Evolutionary conservation across 257 asterid genomes (phyloP).

Genomic region (Penstemon newberryi): DNA sequence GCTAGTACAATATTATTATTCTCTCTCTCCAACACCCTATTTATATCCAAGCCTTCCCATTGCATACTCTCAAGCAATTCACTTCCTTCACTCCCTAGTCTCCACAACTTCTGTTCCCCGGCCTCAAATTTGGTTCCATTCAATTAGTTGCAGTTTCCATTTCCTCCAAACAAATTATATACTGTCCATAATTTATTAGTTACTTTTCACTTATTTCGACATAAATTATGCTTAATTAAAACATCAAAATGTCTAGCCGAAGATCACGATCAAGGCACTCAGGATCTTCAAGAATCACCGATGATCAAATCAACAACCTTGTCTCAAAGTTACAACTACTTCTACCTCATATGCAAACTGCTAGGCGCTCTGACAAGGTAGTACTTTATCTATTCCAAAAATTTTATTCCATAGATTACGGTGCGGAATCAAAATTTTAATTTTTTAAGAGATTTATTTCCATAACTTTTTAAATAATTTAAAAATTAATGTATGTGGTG

Average conservation of each 20-base stretch:
- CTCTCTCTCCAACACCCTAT: conserved; percentile 24
- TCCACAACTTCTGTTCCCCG: no score
- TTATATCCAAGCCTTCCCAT: conserved; percentile 24
- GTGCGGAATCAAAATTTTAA: no score
- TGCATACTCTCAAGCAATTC: conserved; percentile 33
- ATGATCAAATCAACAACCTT: conserved; percentile 63
- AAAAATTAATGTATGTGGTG: no score
- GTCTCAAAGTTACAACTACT: conserved; percentile 59
- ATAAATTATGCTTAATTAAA: background rate
- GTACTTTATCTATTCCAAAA: no score
- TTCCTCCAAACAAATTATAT: background rate
- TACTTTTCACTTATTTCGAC: background rate
- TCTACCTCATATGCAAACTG: conserved; percentile 55
- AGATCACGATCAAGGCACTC: conserved; percentile 59
- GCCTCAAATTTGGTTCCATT: no score
- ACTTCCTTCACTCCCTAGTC: background rate
- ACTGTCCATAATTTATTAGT: background rate
- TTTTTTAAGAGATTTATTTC: no score
- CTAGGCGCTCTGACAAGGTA: conserved; percentile 54
- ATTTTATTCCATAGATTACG: no score
- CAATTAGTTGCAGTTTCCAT: background rate
- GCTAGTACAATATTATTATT: background rate
- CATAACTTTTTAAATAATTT: no score
- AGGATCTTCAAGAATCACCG: conserved; percentile 48
- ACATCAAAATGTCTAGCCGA: conserved; percentile 51